Base-by-base conservation (phyloP, 164 flowering plant species). In the Stephania yunnanensis region DNA sequence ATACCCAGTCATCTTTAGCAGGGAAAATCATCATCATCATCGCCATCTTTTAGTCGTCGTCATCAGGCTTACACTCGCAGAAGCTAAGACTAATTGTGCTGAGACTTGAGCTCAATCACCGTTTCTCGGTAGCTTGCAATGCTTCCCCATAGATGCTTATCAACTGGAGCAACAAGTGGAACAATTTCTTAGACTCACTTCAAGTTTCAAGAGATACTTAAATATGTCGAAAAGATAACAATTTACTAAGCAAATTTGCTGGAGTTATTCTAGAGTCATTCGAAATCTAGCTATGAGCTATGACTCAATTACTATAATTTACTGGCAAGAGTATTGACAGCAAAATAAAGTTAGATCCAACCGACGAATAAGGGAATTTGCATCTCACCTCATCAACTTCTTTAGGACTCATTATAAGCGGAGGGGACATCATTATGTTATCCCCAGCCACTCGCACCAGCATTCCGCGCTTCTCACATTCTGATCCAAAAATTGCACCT, bases 361-460 rank as follows among this genome's bases (percentile, higher is more conserved):
- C 25, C 25, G 25, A 25, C 25, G 25, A 25, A 25, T 25, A 25
- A 25, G 25, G 6, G 7, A 44, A 11, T 13, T 42, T 42, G 50
- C 68, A 42, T 20, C 76, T 61, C 78, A 95, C 99, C 92, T 87
- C 79, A 58, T 93, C 97, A 64, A 93, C 65, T 83, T 95, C 98
- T 77, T 85, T 83, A 0, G 89, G 89, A 20, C 87, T 58, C 17
- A 95, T 89, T n/a, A 90, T 87, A 70, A 91, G 85, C 10, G 99
- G 97, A 20, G 99, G 99, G 74, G 89, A 92, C 93, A 95, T 90
- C 95, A 92, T 88, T 75, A 92, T 90, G 80, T 73, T 87, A 76
- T 95, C 99, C 50, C 99, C 99, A 1, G 97, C 85, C 78, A 92
- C 93, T 61, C 99, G 94, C 19, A 93, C 94, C 75, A 95, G 73